Evolutionary conservation across 345 rosid species (phyloP), one percentile per base, ranked within the genome.

Genomic region (Aurinia saxatilis): DNA sequence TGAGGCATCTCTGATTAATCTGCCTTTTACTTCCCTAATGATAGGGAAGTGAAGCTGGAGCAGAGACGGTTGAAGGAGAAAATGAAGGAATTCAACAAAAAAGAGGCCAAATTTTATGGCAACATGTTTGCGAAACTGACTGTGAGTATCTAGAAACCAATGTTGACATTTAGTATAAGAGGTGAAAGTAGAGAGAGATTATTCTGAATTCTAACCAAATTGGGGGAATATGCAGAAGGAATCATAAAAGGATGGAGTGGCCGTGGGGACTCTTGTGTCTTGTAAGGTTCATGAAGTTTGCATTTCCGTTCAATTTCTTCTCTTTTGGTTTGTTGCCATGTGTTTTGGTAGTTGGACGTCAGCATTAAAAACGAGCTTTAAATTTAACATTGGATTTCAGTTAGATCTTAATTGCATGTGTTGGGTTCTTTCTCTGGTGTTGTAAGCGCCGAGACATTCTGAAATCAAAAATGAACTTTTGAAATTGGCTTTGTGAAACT

Each of bases 1-100:
- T n/a, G n/a, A n/a, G 30, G 30, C 4, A 5, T 27, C 6, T 27
- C 5, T 5, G 48, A 42, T 42, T 42, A 3, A 12, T n/a, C n/a
- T n/a, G n/a, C n/a, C 10, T 42, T 42, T 8, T n/a, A n/a, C 5
- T 5, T 21, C 60, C 10, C 1, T 15, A 41, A 49, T 50, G 53
- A 60, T 58, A 90, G 99, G 89, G 99, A 95, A 38, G 86, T 95
- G 27, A 95, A 88, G 78, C 50, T 78, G 47, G 99, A 86, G 68
- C 83, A 95, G 74, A 86, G 73, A 49, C 51, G 60, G 31, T 50
- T 95, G 83, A 90, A 84, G 79, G 95, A 82, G 70, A 95, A 83
- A 70, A 65, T 84, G 70, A 90, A 78, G 66, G 99, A 95, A 30
- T 90, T 48, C 50, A 90, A 90, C 42, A 86, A 81, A 76, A 95